Evolutionary conservation across 805 yeast species (phyloP).

Genomic region (Ogataea zsoltii): DNA sequence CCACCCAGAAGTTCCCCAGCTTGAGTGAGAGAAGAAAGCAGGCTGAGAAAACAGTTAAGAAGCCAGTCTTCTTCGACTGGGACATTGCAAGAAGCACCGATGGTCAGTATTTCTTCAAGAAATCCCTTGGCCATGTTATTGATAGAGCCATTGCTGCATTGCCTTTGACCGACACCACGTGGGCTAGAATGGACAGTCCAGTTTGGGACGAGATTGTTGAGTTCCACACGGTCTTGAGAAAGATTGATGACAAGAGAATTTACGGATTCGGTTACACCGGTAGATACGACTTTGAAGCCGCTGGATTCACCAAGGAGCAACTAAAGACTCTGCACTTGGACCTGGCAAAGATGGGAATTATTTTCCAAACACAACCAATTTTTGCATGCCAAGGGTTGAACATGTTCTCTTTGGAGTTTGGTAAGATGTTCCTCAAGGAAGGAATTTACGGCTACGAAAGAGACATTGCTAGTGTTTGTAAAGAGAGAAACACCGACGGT

Average conservation of each 20-base stretch:
- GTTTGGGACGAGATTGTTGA: constrained; percentile 50
- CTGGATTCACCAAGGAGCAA: constrained; percentile 51
- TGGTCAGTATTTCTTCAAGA: constrained; percentile 52
- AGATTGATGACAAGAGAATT: constrained; percentile 49
- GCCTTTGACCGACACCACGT: constrained; percentile 58
- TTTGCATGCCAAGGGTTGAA: constrained; percentile 61
- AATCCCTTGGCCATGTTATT: constrained; percentile 56
- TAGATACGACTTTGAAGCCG: constrained; percentile 59
- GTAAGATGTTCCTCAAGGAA: constrained; percentile 47
- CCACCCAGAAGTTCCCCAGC: constrained; percentile 19
- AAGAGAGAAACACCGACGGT: constrained; percentile 17
- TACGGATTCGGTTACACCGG: constrained; percentile 64
- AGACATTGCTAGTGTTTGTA: constrained; percentile 18
- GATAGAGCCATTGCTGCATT: constrained; percentile 54
- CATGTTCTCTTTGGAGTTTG: constrained; percentile 49
- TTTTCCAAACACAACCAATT: constrained; percentile 50
- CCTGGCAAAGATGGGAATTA: constrained; percentile 56
- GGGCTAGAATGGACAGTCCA: constrained; percentile 69
- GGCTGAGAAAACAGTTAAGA: constrained; percentile 29
- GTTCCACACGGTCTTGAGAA: constrained; percentile 50
- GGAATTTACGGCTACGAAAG: constrained; percentile 50
- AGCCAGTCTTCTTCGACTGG: constrained; percentile 51
- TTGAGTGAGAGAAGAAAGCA: constrained; percentile 24
- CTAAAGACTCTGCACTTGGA: constrained; percentile 53
- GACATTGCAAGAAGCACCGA: constrained; percentile 62